These are phyloP conservation scores for Backusella macrospora DNA, from an alignment of 192 early-diverging fungal species.

Conservation along the genomic window DNA sequence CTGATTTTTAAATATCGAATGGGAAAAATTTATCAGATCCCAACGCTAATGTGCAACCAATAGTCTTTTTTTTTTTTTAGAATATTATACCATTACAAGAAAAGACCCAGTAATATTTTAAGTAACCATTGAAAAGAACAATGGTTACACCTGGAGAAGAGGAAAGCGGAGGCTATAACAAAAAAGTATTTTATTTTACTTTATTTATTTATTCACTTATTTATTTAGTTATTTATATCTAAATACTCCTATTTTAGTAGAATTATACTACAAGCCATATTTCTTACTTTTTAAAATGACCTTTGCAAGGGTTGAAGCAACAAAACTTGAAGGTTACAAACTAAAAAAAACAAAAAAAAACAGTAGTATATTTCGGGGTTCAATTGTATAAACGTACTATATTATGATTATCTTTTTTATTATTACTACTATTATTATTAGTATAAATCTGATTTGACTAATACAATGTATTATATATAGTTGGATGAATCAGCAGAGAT, in stretches of 20 bases:
- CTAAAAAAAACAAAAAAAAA: neutral
- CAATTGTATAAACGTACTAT: neutral
- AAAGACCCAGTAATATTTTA: neutral
- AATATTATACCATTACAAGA: constrained; percentile 9
- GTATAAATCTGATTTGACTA: neutral
- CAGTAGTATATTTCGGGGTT: neutral
- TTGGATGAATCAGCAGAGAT: constrained; percentile 9
- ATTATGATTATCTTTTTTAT: neutral
- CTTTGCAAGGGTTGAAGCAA: neutral
- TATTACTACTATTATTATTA: neutral
- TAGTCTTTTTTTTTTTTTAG: neutral
- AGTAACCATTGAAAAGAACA: neutral
- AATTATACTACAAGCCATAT: neutral
- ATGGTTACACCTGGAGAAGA: neutral
- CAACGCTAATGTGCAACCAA: constrained; percentile 1
- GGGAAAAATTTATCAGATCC: constrained; percentile 12
- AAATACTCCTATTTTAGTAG: neutral
- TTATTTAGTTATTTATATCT: neutral
- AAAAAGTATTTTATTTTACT: neutral
- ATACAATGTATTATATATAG: too few relatives aligned
- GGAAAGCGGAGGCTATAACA: neutral
- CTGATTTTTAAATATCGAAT: constrained; percentile 8
- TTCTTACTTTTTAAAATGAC: neutral
- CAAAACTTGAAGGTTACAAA: neutral
- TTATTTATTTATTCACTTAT: neutral